A percentile compares a stretch with the other conserved stretches of the same genome.
These are phyloP conservation scores for Colletotrichum cordylinicola DNA, from an alignment of 2,329 filamentous ascomycete species.

Conservation along the genomic window DNA sequence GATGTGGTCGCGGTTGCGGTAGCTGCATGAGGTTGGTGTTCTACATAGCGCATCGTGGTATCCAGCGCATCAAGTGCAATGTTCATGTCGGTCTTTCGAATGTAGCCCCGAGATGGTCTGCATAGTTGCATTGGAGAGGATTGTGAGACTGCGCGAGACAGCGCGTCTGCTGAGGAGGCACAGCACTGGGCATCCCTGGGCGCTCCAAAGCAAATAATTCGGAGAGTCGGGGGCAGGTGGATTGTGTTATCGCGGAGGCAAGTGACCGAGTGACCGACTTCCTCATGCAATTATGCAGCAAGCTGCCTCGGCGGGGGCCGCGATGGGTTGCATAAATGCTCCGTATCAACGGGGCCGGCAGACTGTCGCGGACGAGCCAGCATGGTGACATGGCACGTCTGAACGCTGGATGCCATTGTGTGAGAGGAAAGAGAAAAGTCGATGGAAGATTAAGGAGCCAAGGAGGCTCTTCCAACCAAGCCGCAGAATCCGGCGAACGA, in stretches of 20 bases:
- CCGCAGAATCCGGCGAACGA: constrained; percentile 7
- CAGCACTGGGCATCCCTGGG: constrained; percentile 3
- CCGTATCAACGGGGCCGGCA: background rate
- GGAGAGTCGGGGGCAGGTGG: constrained; percentile 2
- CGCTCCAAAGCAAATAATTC: background rate
- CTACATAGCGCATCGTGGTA: background rate
- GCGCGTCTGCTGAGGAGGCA: background rate
- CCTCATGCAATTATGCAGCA: constrained; percentile 14
- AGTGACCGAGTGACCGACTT: constrained; percentile 7
- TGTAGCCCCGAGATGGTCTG: background rate
- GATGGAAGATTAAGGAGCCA: background rate
- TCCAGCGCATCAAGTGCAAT: constrained; percentile 3
- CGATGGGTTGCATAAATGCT: constrained; percentile 10
- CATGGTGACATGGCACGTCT: constrained; percentile 12
- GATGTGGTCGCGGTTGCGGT: background rate
- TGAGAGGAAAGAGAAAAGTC: background rate
- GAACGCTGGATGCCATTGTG: background rate
- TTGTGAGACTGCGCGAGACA: background rate
- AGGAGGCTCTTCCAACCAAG: background rate
- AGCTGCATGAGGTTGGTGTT: constrained; percentile 17
- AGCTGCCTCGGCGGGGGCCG: background rate
- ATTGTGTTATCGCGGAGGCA: background rate
- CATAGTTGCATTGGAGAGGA: background rate
- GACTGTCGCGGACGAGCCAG: background rate
- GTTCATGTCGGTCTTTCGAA: background rate